Percentiles rank a stretch among this genome's conserved stretches.
Conservation (phyloP, 2,329 filamentous ascomycete genomes). For the Fusarium bulbicola region DNA sequence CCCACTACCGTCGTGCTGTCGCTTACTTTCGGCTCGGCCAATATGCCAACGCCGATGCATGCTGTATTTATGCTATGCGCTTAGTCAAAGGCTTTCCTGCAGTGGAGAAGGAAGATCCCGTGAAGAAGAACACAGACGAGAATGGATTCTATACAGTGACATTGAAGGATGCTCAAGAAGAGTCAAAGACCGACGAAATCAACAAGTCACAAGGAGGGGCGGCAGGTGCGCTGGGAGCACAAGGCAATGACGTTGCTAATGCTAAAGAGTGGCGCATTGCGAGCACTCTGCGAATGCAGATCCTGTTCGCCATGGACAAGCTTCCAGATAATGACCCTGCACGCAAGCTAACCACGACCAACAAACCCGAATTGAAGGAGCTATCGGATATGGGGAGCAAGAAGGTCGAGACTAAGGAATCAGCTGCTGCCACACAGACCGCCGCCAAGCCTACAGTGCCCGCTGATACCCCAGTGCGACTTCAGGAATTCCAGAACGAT, state of each 20-base stretch:
- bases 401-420: not conserved
- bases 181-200: slow-evolving; percentile 45
- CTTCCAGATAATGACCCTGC: slow-evolving; percentile 56
- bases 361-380: slow-evolving; percentile 46
- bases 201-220: slow-evolving; percentile 34
- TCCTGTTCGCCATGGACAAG: slow-evolving; percentile 55
- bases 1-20: slow-evolving; percentile 82
- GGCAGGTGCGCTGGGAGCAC: not conserved
- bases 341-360: slow-evolving; percentile 54
- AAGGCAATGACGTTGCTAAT: slow-evolving; percentile 9
- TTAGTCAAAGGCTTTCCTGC: slow-evolving; percentile 47
- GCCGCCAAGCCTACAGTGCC: slow-evolving; percentile 30
- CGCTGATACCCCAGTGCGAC: slow-evolving; percentile 36
- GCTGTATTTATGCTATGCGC: slow-evolving; percentile 68
- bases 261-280: slow-evolving; percentile 51
- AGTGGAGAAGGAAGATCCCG: slow-evolving; percentile 46
- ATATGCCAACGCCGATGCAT: slow-evolving; percentile 78
- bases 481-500: slow-evolving; percentile 51
- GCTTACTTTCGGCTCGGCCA: slow-evolving; percentile 74
- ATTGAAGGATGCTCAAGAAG: slow-evolving; percentile 40
- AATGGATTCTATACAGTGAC: slow-evolving; percentile 59
- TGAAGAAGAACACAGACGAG: slow-evolving; percentile 48
- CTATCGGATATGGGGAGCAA: slow-evolving; percentile 32
- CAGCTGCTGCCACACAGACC: not conserved
- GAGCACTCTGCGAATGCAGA: slow-evolving; percentile 57